Evolutionary conservation across 345 rosid genomes (phyloP).

Genomic region (Salix koriyanagi): DNA sequence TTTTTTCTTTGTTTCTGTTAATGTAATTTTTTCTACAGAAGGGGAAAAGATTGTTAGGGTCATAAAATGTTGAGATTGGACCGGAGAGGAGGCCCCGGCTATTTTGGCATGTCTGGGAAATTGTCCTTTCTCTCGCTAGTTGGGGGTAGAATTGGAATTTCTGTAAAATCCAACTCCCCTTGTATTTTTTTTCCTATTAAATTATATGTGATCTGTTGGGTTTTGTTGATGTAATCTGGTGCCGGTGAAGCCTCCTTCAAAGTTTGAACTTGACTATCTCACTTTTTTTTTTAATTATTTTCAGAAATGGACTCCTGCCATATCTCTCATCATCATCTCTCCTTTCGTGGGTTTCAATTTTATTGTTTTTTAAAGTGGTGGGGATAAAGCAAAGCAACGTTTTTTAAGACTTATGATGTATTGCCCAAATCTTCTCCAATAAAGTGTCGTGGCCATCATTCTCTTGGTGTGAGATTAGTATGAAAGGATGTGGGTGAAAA

Average conservation of each 20-base stretch:
- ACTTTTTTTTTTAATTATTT: background rate
- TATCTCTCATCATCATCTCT: background rate
- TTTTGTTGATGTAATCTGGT: conserved; percentile 19
- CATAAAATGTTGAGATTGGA: conserved; percentile 28
- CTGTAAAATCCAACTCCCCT: conserved; percentile 39
- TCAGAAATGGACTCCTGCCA: background rate
- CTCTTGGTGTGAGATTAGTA: too few species aligned
- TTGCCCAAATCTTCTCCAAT: too few species aligned
- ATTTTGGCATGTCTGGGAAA: conserved; percentile 63
- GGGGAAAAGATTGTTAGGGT: conserved; percentile 23
- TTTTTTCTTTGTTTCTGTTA: conserved; percentile 13
- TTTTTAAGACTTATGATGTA: background rate
- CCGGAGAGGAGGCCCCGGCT: conserved; percentile 55
- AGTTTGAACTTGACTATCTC: background rate
- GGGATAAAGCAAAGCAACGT: background rate
- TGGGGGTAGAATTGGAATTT: conserved; percentile 44
- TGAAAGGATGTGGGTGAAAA: too few species aligned
- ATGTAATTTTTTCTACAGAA: conserved; percentile 20
- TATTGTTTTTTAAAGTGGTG: too few species aligned
- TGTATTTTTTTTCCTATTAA: background rate
- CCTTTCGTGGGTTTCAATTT: too few species aligned
- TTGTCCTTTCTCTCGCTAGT: conserved; percentile 36
- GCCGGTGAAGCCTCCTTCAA: conserved; percentile 18
- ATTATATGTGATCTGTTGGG: conserved; percentile 15
- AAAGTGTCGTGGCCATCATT: too few species aligned